A percentile compares a stretch with the other conserved stretches of the same genome.
Conservation (phyloP, 768 basidiomycete species). For the Amanita rimosa region DNA sequence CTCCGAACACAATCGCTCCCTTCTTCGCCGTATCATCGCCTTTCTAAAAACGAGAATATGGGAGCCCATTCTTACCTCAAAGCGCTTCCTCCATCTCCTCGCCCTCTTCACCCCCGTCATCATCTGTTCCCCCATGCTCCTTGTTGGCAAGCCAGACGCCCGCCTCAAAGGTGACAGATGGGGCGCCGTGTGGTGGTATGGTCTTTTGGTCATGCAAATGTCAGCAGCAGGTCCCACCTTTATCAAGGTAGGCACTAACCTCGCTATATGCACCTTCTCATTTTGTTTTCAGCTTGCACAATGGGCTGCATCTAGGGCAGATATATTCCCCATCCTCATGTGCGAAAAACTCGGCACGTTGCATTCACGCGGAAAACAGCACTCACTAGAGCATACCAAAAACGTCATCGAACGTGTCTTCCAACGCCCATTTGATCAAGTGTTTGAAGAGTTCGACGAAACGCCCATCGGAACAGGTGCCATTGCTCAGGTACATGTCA, state of each 20-base stretch:
- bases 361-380: constrained; percentile 81
- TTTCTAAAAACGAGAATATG: constrained; percentile 52
- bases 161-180: constrained; percentile 65
- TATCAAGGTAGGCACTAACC: constrained; percentile 57
- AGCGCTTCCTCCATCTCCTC: constrained; percentile 76
- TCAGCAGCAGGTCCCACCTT: constrained; percentile 94
- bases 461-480: constrained; percentile 93
- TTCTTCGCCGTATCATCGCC: constrained; percentile 29
- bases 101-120: constrained; percentile 84
- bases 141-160: constrained; percentile 47
- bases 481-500: constrained; percentile 69
- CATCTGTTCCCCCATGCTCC: constrained; percentile 71
- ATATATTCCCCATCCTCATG: constrained; percentile 80
- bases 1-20: constrained; percentile 43
- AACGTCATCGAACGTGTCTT: constrained; percentile 77
- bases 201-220: constrained; percentile 81
- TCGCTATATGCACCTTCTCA: constrained; percentile 8
- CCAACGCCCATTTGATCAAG: constrained; percentile 69
- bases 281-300: constrained; percentile 67
- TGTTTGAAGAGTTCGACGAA: constrained; percentile 85
- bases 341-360: constrained; percentile 78
- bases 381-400: constrained; percentile 72
- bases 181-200: constrained; percentile 98
- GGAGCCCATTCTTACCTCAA: constrained; percentile 79
- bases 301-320: constrained; percentile 95